These are phyloP conservation scores for Geotrichum restrictum DNA, from an alignment of 1,139 yeast species.

Conservation along the genomic window DNA sequence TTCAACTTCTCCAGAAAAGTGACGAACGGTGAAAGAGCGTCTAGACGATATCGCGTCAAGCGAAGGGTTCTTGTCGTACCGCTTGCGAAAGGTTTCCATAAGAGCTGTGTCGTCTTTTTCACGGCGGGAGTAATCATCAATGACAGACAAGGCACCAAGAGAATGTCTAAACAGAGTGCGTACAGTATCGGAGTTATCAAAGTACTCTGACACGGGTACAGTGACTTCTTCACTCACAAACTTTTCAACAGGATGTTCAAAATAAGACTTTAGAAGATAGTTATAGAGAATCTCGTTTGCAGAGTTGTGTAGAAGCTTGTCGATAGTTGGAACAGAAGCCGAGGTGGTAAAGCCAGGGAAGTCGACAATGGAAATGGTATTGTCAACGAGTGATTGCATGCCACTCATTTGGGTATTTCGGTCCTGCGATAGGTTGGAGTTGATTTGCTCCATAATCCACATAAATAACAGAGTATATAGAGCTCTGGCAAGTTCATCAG, in stretches of 20 bases:
- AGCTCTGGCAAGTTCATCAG: slow-evolving; percentile 44
- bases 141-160: slow-evolving; percentile 39
- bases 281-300: slow-evolving; percentile 44
- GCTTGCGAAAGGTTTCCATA: slow-evolving; percentile 34
- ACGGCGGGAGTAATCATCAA: slow-evolving; percentile 41
- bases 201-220: slow-evolving; percentile 39
- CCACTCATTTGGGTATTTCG: slow-evolving; percentile 23
- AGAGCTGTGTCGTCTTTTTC: slow-evolving; percentile 38
- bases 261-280: slow-evolving; percentile 39
- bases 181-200: slow-evolving; percentile 43
- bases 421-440: slow-evolving; percentile 38
- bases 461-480: slow-evolving; percentile 42
- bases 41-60: slow-evolving; percentile 33
- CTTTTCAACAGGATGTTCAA: slow-evolving; percentile 39
- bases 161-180: slow-evolving; percentile 38
- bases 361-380: slow-evolving; percentile 41
- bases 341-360: slow-evolving; percentile 44
- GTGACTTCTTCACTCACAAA: slow-evolving; percentile 42
- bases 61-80: slow-evolving; percentile 37
- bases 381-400: slow-evolving; percentile 36
- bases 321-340: slow-evolving; percentile 38
- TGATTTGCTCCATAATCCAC: slow-evolving; percentile 42
- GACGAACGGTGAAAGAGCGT: slow-evolving; percentile 38
- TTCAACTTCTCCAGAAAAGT: slow-evolving; percentile 44
- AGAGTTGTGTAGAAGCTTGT: slow-evolving; percentile 42